These are phyloP conservation scores for Nothophoma quercina DNA, from an alignment of 2,329 filamentous ascomycete genomes.

Conservation along the genomic window DNA sequence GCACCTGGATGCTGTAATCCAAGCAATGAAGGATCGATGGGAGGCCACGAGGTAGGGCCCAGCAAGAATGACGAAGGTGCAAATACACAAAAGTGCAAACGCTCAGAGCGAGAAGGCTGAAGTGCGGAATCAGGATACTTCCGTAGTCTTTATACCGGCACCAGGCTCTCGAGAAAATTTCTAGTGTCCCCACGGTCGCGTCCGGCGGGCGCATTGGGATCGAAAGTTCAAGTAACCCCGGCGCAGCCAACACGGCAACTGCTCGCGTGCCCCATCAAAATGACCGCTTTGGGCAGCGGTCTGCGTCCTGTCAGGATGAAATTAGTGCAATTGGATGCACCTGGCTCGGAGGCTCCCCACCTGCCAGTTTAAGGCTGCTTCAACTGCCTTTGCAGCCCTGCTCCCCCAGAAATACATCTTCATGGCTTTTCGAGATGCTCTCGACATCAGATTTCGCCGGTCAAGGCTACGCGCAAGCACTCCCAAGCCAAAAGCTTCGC, in stretches of 20 bases:
- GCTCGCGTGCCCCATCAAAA: slow-evolving; percentile 14
- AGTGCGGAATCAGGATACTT: background rate
- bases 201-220: slow-evolving; percentile 22
- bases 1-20: slow-evolving; percentile 1
- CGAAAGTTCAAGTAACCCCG: slow-evolving; percentile 17
- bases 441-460: slow-evolving; percentile 9
- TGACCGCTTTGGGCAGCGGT: slow-evolving; percentile 7
- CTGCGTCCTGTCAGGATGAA: slow-evolving; percentile 10
- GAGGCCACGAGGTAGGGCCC: slow-evolving; percentile 4
- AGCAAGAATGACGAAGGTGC: slow-evolving; percentile 6
- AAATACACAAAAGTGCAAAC: slow-evolving; percentile 14
- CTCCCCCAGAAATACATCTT: slow-evolving; percentile 12
- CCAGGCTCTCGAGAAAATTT: slow-evolving; percentile 29
- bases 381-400: slow-evolving; percentile 10
- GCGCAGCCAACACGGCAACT: slow-evolving; percentile 6
- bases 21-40: background rate
- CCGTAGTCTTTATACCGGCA: slow-evolving; percentile 27
- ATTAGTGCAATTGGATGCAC: slow-evolving; percentile 4
- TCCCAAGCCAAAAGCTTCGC: slow-evolving; percentile 20
- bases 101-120: slow-evolving; percentile 13
- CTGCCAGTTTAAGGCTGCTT: background rate
- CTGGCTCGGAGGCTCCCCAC: slow-evolving; percentile 6
- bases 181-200: slow-evolving; percentile 29
- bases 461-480: slow-evolving; percentile 19
- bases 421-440: background rate